Evolutionary conservation across 768 basidiomycete species (phyloP).

Genomic region (Candolleomyces aberdarensis): DNA sequence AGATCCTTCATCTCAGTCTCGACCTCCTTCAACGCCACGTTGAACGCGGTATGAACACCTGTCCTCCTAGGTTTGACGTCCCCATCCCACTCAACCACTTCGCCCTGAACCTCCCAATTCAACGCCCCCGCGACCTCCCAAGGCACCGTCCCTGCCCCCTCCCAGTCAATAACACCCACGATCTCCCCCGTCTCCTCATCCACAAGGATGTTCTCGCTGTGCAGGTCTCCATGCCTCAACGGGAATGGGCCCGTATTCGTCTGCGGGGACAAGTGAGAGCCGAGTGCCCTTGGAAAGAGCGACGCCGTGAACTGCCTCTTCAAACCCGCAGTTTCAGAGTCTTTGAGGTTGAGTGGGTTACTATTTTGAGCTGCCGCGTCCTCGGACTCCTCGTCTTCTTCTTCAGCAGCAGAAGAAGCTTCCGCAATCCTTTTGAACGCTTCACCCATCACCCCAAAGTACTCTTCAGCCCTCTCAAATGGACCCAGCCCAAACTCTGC

Average conservation of each 20-base stretch:
- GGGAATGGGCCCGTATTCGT: conserved; percentile 40
- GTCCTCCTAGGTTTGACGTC: conserved; percentile 2
- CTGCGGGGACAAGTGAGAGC: conserved; percentile 36
- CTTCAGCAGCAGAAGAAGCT: conserved; percentile 27
- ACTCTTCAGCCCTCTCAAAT: conserved; percentile 36
- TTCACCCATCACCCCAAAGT: conserved; percentile 36
- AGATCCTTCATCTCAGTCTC: conserved; percentile 2
- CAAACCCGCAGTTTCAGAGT: conserved; percentile 11
- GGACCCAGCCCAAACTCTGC: conserved; percentile 42
- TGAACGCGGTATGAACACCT: conserved; percentile 15
- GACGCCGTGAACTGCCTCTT: conserved; percentile 37
- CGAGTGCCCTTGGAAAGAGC: conserved; percentile 38
- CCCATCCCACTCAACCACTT: conserved; percentile 21
- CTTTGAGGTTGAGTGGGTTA: background rate
- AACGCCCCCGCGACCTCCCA: conserved; percentile 43
- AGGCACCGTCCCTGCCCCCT: conserved; percentile 40
- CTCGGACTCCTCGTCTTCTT: conserved; percentile 18
- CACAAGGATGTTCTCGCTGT: conserved; percentile 40
- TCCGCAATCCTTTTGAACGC: conserved; percentile 38
- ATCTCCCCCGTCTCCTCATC: conserved; percentile 36
- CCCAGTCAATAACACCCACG: conserved; percentile 40
- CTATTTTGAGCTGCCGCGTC: conserved; percentile 1
- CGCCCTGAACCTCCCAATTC: conserved; percentile 39
- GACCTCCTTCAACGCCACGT: conserved; percentile 10
- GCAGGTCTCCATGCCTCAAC: conserved; percentile 39